Base-by-base conservation (phyloP, 2,329 filamentous ascomycete genomes). In the Onygena corvina region DNA sequence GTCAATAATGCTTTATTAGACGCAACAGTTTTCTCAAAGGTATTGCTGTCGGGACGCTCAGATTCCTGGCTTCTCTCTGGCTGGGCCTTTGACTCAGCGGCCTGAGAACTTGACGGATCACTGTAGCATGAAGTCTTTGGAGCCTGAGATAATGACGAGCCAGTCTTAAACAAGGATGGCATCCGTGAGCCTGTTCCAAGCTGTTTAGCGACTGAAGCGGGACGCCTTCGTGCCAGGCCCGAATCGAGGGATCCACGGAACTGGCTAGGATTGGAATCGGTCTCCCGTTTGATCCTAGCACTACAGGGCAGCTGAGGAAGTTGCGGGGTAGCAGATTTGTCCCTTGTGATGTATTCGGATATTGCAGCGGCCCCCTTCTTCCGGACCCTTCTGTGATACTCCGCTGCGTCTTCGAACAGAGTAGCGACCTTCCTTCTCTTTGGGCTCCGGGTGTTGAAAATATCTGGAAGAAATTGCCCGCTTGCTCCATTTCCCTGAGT, bases 351-450 rank as follows among this genome's bases (percentile, higher is more conserved):
- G 66, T 58, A 46, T 56, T 63, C 8, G 61, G 57, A 27, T 61
- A 61, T n/a, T 61, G 53, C 49, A n/a, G 68, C 65, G 12, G 59
- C 63, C 33, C 67, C 67, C 44, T 61, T 64, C 54, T 66, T 64
- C 30, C 65, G 63, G 18, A 69, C 65, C 44, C 60, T 58, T 27
- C 61, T 64, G 51, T 70, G 67, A 56, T 68, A 65, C 45, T 68
- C 64, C 3, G 65, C 61, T 7, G 64, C 67, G 2, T 62, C 61
- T 51, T 70, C 66, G 38, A 70, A 70, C 1, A 70, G 58, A 1
- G 61, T 68, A 33, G 64, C 63, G n/a, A 69, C 64, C 30, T 67
- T 61, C 55, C 68, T 69, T 36, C 67, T 61, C 52, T 69, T 70
- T 2, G 66, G 66, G 38, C 65, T 69, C 3, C 65, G 65, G 1